Evolutionary conservation across 164 flowering plant species (phyloP), one percentile per base, ranked within the genome.

Genomic region (Warburgia ugandensis): DNA sequence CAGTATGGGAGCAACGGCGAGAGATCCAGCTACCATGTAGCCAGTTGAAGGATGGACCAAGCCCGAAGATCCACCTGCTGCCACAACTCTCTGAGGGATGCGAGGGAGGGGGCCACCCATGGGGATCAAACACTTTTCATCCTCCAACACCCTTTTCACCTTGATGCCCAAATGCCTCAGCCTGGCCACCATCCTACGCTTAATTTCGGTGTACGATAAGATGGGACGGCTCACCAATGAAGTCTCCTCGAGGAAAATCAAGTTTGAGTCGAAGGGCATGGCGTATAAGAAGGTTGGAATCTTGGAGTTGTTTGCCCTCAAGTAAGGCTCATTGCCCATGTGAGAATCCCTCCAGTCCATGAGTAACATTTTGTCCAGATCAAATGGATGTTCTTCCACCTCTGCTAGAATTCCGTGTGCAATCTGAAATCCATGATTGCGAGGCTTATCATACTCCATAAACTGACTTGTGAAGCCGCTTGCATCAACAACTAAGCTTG

Each of bases 261-360:
- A 57, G 47, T 66, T 73, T 0, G 83, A 64, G 46, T 35, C 58
- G 39, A 86, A 77, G 0, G 87, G 89, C 92, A 84, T 84, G n/a
- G 78, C 89, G 31, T 81, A 86, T 1, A 86, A 61, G 45, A 86
- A 81, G 11, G 91, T 81, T 0, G 95, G 91, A 25, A 58, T 23
- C 56, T 40, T 74, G 0, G 69, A 41, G 50, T 83, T 86, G 28
- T 22, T 47, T 6, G 22, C 52, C 0, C 90, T 66, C 13, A 82
- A 33, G 25, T 62, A 54, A 28, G 89, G 86, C 63, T 82, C 89
- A 28, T 77, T 80, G 2, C 76, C 76, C 58, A 85, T 26, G 60
- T 86, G 87, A 29, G 80, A 55, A 41, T 83, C 85, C 58, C 95
- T 78, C 87, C 90, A 86, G 59, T 86, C 95, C 90, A 83, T 83